Evolutionary conservation across 2,329 filamentous ascomycete genomes (phyloP), one percentile per base, ranked within the genome.

Genomic region (Periconia sp.): DNA sequence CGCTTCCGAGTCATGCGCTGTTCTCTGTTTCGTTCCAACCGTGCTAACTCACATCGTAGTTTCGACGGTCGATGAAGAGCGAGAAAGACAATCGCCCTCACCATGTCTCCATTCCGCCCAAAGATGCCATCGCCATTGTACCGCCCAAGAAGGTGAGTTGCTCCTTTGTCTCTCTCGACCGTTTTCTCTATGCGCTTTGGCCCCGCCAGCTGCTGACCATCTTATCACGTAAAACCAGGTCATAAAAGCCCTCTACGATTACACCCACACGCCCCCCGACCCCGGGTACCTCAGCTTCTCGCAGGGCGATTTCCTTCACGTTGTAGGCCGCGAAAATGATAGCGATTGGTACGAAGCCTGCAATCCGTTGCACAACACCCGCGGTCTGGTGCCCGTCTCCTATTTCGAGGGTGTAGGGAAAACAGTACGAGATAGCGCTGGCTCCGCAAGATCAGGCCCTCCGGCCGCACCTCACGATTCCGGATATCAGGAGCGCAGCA

Each of bases 261-360:
- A 96, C 82, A 91, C 95, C 74, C 96, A 96, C 82, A 91, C 95
- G 68, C 90, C 92, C 55, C 85, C 86, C 56, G 78, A 79, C 49
- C 71, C 75, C 45, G 68, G 64, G 58, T 79, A 96, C 78, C 82
- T 99, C 66, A 88, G 89, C 72, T 99, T 99, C 77, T 91, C 88
- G 61, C 90, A 91, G 72, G 94, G 94, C 69, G 94, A 99, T 74
- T 99, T 97, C 76, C 94, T 99, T 74, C 93, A 97, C 79, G 94
- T 99, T 60, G 93, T 97, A 74, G 91, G 90, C 68, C 89, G 93
- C 74, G 94, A 97, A 78, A 88, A 97, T 80, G 93, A 97, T 73
- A 79, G 81, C 41, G 91, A 97, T 72, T 99, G 94, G 93, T 99
- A 97, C 82, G 94, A 97, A 77, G 94, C 93, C 52, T 97, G 92